Conservation (phyloP, 768 basidiomycete species). For the Phanerochaete sordida region DNA sequence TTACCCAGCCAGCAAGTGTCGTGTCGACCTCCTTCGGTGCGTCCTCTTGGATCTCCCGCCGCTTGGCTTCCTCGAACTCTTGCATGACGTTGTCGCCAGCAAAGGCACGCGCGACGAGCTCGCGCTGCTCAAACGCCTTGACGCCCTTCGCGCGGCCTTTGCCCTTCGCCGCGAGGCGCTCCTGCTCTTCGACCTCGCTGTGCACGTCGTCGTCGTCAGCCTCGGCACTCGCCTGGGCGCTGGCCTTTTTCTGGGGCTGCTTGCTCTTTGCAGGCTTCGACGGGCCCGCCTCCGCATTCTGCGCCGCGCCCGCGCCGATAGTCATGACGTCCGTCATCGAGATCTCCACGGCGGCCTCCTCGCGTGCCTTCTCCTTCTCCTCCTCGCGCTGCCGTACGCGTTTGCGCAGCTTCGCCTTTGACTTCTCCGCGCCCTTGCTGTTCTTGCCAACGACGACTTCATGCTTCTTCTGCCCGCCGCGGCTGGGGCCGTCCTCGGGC, state of each 20-base stretch:
- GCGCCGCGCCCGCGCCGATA: constrained; percentile 7
- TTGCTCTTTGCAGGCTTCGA: constrained; percentile 17
- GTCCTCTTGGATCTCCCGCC: constrained; percentile 77
- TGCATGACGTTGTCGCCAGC: constrained; percentile 95
- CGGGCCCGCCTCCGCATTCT: constrained; percentile 10
- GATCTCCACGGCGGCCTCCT: constrained; percentile 82
- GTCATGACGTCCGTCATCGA: constrained; percentile 50
- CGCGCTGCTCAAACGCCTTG: constrained; percentile 83
- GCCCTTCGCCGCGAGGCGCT: constrained; percentile 42
- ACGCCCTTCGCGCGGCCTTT: constrained; percentile 39
- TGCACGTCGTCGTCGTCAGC: constrained; percentile 48
- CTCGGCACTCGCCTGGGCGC: constrained; percentile 14
- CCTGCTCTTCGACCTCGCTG: constrained; percentile 72
- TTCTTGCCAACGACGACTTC: constrained; percentile 68
- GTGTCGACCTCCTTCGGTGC: constrained; percentile 87
- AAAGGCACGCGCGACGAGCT: constrained; percentile 92
- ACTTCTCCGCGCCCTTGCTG: constrained; percentile 57
- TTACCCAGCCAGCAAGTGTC: constrained; percentile 93
- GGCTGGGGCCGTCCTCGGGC: constrained; percentile 24
- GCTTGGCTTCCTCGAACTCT: constrained; percentile 84
- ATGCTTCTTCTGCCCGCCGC: constrained; percentile 68
- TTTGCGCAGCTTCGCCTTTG: constrained; percentile 75
- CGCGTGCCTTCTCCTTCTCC: constrained; percentile 54
- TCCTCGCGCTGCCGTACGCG: constrained; percentile 50
- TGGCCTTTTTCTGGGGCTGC: constrained; percentile 1